phyloP scores from a whole-genome alignment of 306 rosid genomes.

The Carpinus fangiana region DNA sequence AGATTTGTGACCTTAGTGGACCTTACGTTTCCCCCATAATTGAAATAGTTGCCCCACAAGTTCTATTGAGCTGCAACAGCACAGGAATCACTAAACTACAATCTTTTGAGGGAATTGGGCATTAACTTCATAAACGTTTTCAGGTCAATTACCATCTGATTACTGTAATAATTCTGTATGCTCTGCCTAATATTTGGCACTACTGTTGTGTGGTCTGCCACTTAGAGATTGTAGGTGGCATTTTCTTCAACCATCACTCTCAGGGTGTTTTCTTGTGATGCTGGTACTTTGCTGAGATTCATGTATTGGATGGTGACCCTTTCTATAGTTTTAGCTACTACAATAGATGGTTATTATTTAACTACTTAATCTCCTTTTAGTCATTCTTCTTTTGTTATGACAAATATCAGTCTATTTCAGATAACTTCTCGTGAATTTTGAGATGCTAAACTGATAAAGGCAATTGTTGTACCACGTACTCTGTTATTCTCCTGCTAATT shows the following conservation, averaged over 20 bases:
- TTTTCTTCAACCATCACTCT: slow-evolving; percentile 12
- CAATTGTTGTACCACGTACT: neutral
- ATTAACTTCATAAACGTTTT: neutral
- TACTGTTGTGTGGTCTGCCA: slow-evolving; percentile 5
- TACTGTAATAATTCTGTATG: neutral
- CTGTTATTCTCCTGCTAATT: neutral
- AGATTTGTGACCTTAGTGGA: neutral
- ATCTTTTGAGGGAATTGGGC: neutral
- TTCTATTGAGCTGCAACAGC: neutral
- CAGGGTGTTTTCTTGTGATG: slow-evolving; percentile 4
- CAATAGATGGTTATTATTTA: neutral
- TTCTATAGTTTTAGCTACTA: neutral
- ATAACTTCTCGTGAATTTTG: neutral
- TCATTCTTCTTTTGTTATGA: neutral
- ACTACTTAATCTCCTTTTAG: neutral
- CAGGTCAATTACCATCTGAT: neutral
- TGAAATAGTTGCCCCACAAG: slow-evolving; percentile 1
- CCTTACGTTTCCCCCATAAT: slow-evolving; percentile 2
- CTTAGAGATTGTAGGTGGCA: neutral
- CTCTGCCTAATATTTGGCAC: slow-evolving; percentile 10
- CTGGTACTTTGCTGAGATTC: neutral
- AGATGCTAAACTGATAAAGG: neutral
- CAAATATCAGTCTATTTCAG: neutral
- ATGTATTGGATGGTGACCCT: neutral
- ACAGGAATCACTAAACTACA: neutral